Percentiles rank a stretch among this genome's conserved stretches.
Evolutionary conservation across 208 protist genomes (phyloP).

Genomic region (Wallacemonas collosoma): DNA sequence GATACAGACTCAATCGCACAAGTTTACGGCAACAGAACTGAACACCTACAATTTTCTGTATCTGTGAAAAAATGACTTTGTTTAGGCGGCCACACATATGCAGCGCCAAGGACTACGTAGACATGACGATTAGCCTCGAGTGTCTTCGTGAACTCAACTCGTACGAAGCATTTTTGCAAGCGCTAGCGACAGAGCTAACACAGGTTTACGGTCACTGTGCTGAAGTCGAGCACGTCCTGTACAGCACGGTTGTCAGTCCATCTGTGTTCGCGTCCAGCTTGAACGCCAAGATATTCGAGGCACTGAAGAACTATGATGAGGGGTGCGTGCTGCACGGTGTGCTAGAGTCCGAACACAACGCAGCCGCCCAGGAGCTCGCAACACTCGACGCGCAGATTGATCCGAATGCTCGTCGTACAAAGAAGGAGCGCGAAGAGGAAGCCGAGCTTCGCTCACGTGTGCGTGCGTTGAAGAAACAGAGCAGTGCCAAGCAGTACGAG

Average conservation of each 20-base stretch:
- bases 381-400: conserved; percentile 12
- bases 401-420: neutral
- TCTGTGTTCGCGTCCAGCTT: conserved; percentile 43
- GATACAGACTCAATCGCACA: too few relatives aligned
- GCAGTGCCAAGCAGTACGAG: conserved; percentile 37
- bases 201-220: conserved; percentile 37
- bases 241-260: conserved; percentile 44
- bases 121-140: conserved; percentile 53
- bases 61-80: conserved; percentile 29
- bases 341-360: conserved; percentile 10
- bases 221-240: conserved; percentile 29
- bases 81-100: conserved; percentile 65
- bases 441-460: conserved; percentile 27
- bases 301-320: conserved; percentile 45
- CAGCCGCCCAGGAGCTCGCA: conserved; percentile 12
- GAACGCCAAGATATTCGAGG: conserved; percentile 40
- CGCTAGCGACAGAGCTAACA: conserved; percentile 47
- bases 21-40: neutral
- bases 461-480: conserved; percentile 23
- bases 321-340: conserved; percentile 16
- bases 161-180: conserved; percentile 43
- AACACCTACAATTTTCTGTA: neutral
- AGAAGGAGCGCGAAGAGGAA: conserved; percentile 30
- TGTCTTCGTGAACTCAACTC: conserved; percentile 35
- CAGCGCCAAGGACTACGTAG: conserved; percentile 38